Conservation (phyloP, 2,329 filamentous ascomycete genomes). For the Colletotrichum agaves region DNA sequence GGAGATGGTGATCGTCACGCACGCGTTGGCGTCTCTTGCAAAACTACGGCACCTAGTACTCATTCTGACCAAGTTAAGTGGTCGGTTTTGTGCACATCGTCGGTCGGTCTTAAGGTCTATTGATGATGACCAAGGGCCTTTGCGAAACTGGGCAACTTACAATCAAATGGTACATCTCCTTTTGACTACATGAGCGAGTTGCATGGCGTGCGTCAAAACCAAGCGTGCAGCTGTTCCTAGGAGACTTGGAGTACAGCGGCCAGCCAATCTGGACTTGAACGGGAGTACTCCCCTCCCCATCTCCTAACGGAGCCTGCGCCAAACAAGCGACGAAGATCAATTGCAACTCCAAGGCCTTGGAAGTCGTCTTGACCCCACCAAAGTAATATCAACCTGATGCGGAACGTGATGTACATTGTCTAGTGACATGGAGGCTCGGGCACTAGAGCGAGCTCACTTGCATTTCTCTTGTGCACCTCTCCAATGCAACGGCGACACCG, state of each 20-base stretch:
- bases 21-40: slow-evolving; percentile 9
- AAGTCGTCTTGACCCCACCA: not conserved
- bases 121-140: not conserved
- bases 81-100: slow-evolving; percentile 6
- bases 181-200: slow-evolving; percentile 5
- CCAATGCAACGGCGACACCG: slow-evolving; percentile 22
- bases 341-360: not conserved
- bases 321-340: not conserved
- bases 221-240: not conserved
- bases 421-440: slow-evolving; percentile 1
- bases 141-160: not conserved
- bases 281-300: too few relatives aligned
- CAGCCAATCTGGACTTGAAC: not conserved
- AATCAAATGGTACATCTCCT: not conserved
- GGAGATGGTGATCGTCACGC: slow-evolving; percentile 28
- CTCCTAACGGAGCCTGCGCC: too few relatives aligned
- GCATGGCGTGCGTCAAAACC: slow-evolving; percentile 10
- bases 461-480: not conserved
- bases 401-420: not conserved
- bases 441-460: not conserved
- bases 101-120: not conserved
- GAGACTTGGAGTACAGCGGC: not conserved
- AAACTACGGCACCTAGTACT: too few relatives aligned
- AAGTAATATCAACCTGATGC: not conserved
- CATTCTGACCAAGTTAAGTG: slow-evolving; percentile 27